These are phyloP conservation scores for Delphinella strobiligena DNA, from an alignment of 2,329 filamentous ascomycete species.

Conservation along the genomic window DNA sequence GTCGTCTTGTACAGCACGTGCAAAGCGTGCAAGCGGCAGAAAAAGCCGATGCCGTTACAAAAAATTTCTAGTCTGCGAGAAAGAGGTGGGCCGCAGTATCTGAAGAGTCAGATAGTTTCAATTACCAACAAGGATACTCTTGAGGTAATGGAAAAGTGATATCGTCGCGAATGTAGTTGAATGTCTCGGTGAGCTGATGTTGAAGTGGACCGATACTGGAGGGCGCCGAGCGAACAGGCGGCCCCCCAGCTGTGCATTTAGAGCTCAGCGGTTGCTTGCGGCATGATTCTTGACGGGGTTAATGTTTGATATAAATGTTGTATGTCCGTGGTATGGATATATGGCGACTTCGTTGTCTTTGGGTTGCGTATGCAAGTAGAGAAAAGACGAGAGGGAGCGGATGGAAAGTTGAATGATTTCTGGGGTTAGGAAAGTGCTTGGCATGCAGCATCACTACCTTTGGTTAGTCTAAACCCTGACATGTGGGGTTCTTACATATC, in stretches of 20 bases:
- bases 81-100: neutral
- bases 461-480: no score
- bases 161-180: constrained; percentile 17
- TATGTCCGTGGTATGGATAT: constrained; percentile 8
- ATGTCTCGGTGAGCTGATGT: constrained; percentile 19
- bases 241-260: constrained; percentile 22
- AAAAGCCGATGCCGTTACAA: neutral
- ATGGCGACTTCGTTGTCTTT: constrained; percentile 13
- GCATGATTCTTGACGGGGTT: constrained; percentile 23
- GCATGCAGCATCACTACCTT: no score
- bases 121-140: constrained; percentile 4
- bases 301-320: constrained; percentile 11
- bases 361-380: neutral
- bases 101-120: neutral
- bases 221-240: constrained; percentile 15
- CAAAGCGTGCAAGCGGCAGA: neutral
- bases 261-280: constrained; percentile 21
- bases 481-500: no score
- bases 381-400: constrained; percentile 7
- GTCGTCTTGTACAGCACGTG: neutral
- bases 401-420: no score
- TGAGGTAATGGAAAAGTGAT: constrained; percentile 5
- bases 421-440: no score
- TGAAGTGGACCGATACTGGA: constrained; percentile 18
- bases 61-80: neutral